Conservation (phyloP, 2,329 filamentous ascomycete genomes). For the Sordariomycetes sp. region DNA sequence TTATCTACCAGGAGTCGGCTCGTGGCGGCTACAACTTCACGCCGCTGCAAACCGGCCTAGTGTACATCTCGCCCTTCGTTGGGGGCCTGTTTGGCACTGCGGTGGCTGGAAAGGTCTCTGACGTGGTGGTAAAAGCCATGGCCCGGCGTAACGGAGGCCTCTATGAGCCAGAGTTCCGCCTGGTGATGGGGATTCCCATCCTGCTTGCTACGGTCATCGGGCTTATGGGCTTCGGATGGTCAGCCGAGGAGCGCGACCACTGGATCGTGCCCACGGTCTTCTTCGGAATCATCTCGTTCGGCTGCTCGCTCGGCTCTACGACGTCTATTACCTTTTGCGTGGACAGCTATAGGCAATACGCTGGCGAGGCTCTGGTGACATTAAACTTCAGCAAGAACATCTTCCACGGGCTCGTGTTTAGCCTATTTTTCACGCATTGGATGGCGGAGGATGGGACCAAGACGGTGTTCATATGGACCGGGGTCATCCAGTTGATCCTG, state of each 20-base stretch:
- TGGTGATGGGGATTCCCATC: slow-evolving; percentile 79
- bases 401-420: slow-evolving; percentile 80
- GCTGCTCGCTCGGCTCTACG: slow-evolving; percentile 80
- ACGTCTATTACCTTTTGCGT: slow-evolving; percentile 91
- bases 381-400: slow-evolving; percentile 93
- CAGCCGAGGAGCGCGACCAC: slow-evolving; percentile 57
- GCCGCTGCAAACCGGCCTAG: slow-evolving; percentile 67
- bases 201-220: slow-evolving; percentile 70
- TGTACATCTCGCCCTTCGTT: slow-evolving; percentile 85
- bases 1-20: slow-evolving; percentile 59
- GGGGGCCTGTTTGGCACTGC: slow-evolving; percentile 82
- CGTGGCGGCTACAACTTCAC: slow-evolving; percentile 64
- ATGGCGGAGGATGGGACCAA: slow-evolving; percentile 64
- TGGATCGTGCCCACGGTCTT: slow-evolving; percentile 94
- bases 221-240: slow-evolving; percentile 94
- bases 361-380: slow-evolving; percentile 86
- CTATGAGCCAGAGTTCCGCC: slow-evolving; percentile 88
- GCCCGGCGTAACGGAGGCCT: slow-evolving; percentile 78
- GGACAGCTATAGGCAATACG: slow-evolving; percentile 87
- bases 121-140: slow-evolving; percentile 75
- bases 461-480: slow-evolving; percentile 71
- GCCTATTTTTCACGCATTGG: slow-evolving; percentile 82
- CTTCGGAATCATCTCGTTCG: slow-evolving; percentile 86
- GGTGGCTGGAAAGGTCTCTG: slow-evolving; percentile 79
- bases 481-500: slow-evolving; percentile 71